Evolutionary conservation across 768 basidiomycete species (phyloP), one percentile per base, ranked within the genome.

Genomic region (Pholiota conissans): DNA sequence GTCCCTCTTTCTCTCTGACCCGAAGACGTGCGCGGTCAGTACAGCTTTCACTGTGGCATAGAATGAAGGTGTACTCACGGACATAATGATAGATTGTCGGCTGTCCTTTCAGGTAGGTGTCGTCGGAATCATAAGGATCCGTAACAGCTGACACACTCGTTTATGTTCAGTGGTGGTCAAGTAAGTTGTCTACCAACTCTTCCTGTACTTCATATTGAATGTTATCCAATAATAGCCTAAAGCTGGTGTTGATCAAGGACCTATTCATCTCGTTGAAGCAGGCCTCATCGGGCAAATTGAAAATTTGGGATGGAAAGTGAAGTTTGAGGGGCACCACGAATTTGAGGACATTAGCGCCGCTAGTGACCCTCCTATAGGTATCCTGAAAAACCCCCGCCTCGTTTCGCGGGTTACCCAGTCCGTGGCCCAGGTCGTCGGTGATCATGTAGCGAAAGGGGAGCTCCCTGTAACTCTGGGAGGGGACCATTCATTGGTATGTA

Each of bases 401-500:
- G 96, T 98, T 32, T 91, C 90, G 24, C 80, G 82, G 14, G 95
- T 98, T 40, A 86, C 84, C 61, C 71, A 93, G 70, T 82, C 87
- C 42, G 88, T 98, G 34, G 86, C 91, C n/a, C 73, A 80, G 32
- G 85, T 75, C 29, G 90, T 98, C n/a, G 84, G 84, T 11, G 81
- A 68, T 2, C 91, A 95, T 72, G 86, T 84, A 24, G 81, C 81
- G 74, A 84, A 85, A 52, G 94, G 96, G 1, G 82, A 86, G 65
- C 76, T 99, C 22, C 91, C 95, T 8, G 76, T 99, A 11, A 98
- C 95, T 1, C 78, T 98, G 6, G 97, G 97, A 10, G 97, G 97
- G 11, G 97, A 99, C 68, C 97, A 99, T 74, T 95, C 93, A 56
- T 76, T 98, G 70, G 92, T 54, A 22, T 91, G 58, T 53, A 86